Conservation (phyloP, 2,329 filamentous ascomycete genomes). For the Hypomyces rosellus region DNA sequence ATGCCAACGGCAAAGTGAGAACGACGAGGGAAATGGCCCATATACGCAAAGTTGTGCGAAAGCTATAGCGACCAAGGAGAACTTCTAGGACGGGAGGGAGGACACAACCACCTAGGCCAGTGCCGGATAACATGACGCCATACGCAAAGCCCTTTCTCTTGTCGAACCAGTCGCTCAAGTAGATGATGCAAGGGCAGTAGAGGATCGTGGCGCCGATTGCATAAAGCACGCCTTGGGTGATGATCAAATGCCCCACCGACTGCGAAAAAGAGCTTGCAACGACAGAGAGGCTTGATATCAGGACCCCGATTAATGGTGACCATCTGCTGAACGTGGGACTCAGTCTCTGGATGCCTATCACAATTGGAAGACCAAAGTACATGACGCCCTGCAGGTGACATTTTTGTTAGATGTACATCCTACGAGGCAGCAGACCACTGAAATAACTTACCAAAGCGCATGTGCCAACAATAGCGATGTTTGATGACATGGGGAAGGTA, state of each 20-base stretch:
- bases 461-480: constrained; percentile 55
- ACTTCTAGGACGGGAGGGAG: constrained; percentile 37
- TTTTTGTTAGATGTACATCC: not conserved
- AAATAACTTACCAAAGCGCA: constrained; percentile 41
- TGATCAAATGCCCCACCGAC: constrained; percentile 44
- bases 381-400: constrained; percentile 35
- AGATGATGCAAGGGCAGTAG: constrained; percentile 46
- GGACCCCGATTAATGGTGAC: constrained; percentile 33
- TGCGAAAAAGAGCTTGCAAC: constrained; percentile 43
- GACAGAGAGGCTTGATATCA: constrained; percentile 42
- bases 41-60: constrained; percentile 35
- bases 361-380: constrained; percentile 42
- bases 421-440: not conserved
- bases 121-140: constrained; percentile 48
- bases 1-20: constrained; percentile 43
- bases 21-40: constrained; percentile 42
- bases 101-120: constrained; percentile 41
- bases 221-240: constrained; percentile 52
- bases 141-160: constrained; percentile 47
- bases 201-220: constrained; percentile 44
- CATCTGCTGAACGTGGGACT: constrained; percentile 32
- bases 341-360: constrained; percentile 37
- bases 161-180: constrained; percentile 52
- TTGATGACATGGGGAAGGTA: constrained; percentile 44
- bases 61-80: constrained; percentile 40